Base-by-base conservation (phyloP, 1,284 basidiomycete species). In the Ganoderma boninense region DNA sequence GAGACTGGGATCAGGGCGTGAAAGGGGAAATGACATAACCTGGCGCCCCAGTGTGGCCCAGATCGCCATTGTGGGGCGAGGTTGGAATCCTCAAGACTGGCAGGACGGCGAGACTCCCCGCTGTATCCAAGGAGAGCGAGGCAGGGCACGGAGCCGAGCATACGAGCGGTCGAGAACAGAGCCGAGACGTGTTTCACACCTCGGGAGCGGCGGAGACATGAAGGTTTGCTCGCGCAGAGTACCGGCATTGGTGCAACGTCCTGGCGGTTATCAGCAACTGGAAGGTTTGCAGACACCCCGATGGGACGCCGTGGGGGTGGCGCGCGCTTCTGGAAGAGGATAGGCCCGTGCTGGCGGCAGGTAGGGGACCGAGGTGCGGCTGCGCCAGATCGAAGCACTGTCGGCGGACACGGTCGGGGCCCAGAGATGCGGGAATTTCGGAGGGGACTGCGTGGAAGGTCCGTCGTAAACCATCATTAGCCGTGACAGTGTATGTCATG, bases 401-500 rank as follows among this genome's bases (percentile, higher is more conserved):
- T 38, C 0, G 57, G 20, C 57, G 18, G 57, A 59, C 57, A 18
- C 7, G 10, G 40, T 52, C 54, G 54, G 54, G 40, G 40, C 60
- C 40, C 38, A 38, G 13, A 40, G 23, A 62, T 62, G 60, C 60
- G 60, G 23, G 60, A 62, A 62, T 42, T 26, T 62, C 60, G 60
- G 60, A 62, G 40, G 60, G 23, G n/a, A n/a, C 38, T 29, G 60
- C 38, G 60, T 40, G 60, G 40, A 44, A 62, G n/a, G 54, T 32
- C 29, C 60, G 29, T 38, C 3, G 57, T 35, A 32, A 23, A 40
- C 40, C 60, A 62, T 62, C 60, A 62, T 62, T 40, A 4, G 38
- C 18, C 26, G 40, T 43, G 60, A 62, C 40, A 62, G 35, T 62
- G 40, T 62, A 62, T 26, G 60, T 61, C 60, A 62, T 42, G 40